Evolutionary conservation across 2,329 filamentous ascomycete genomes (phyloP), one percentile per base, ranked within the genome.

Genomic region (Sclerotinia nivalis): DNA sequence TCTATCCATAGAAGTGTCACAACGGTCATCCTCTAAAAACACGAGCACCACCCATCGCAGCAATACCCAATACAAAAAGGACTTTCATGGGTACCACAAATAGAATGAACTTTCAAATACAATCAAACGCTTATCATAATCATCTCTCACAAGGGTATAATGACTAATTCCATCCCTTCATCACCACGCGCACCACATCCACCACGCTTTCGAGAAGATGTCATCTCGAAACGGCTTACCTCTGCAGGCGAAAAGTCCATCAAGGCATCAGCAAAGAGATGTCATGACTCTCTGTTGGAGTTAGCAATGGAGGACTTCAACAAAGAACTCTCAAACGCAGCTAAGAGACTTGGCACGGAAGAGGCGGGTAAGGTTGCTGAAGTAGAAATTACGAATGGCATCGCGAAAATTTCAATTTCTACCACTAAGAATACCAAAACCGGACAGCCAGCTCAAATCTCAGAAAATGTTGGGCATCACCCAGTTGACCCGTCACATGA

Each of bases 81-180:
- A 4, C 12, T 10, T 18, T n/a, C 8, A 31, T 10, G 2, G 28
- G 13, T 3, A 9, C 7, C 0, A 31, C 15, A 10, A 8, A 8
- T 2, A 7, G 31, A 5, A 37, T 1, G 5, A n/a, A 1, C 0
- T 34, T 12, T 12, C 5, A 1, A 37, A 8, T 22, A 7, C 1
- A 40, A 58, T 1, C 4, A 4, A 9, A 58, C 15, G 25, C 2
- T 3, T 13, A 40, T 40, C 10, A 13, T 10, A 40, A 40, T 40
- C 5, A n/a, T 0, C 37, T 9, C 1, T 37, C 6, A 6, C 10
- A 13, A 15, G 10, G 4, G 10, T 20, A 37, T n/a, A 40, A n/a
- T n/a, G 20, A 12, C 31, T 40, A n/a, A 8, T 40, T 55, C 5
- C 8, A 22, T 7, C 5, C 10, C 20, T 40, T 58, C 34, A 25